Percentiles rank a stretch among this genome's conserved stretches.
These are phyloP conservation scores for Pestalotiopsis sp. DNA, from an alignment of 2,329 filamentous ascomycete species.

Conservation along the genomic window DNA sequence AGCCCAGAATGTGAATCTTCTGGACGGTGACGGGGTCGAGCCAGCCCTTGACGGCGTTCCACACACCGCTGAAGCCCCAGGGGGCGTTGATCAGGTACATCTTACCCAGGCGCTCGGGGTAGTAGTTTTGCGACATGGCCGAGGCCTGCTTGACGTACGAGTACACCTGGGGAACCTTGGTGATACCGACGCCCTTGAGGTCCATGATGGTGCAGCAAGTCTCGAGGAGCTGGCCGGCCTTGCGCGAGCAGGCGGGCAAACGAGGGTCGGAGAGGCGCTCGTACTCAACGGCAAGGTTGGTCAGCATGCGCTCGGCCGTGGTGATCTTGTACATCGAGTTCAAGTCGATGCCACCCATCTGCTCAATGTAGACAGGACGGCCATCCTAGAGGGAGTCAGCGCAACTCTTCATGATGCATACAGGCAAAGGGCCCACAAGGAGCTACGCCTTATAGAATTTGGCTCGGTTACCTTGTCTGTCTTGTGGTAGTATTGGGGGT, in stretches of 20 bases:
- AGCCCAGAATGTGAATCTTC: slow-evolving; percentile 91
- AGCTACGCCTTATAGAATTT: background rate
- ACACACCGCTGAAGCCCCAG: slow-evolving; percentile 89
- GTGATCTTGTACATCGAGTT: slow-evolving; percentile 91
- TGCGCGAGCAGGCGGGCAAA: slow-evolving; percentile 92
- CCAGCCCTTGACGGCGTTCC: slow-evolving; percentile 86
- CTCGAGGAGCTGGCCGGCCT: slow-evolving; percentile 85
- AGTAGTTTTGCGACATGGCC: slow-evolving; percentile 96
- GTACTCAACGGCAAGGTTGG: slow-evolving; percentile 96
- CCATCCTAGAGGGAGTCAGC: slow-evolving; percentile 66
- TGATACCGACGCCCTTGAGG: slow-evolving; percentile 87
- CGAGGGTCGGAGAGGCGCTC: slow-evolving; percentile 93
- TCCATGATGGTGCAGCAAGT: slow-evolving; percentile 99
- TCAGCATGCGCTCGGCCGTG: slow-evolving; percentile 87
- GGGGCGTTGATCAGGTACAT: slow-evolving; percentile 98
- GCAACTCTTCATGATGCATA: background rate
- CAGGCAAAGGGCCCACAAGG: background rate
- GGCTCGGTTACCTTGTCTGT: slow-evolving; percentile 67
- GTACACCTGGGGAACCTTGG: slow-evolving; percentile 81
- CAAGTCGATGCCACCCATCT: slow-evolving; percentile 90
- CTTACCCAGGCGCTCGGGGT: slow-evolving; percentile 93
- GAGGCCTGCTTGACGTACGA: slow-evolving; percentile 84
- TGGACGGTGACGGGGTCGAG: slow-evolving; percentile 93
- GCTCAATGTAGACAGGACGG: slow-evolving; percentile 95
- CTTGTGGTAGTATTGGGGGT: slow-evolving; percentile 99